These are phyloP conservation scores for Nicotiana obtusifolia DNA, from an alignment of 257 asterid genomes.

Conservation along the genomic window DNA sequence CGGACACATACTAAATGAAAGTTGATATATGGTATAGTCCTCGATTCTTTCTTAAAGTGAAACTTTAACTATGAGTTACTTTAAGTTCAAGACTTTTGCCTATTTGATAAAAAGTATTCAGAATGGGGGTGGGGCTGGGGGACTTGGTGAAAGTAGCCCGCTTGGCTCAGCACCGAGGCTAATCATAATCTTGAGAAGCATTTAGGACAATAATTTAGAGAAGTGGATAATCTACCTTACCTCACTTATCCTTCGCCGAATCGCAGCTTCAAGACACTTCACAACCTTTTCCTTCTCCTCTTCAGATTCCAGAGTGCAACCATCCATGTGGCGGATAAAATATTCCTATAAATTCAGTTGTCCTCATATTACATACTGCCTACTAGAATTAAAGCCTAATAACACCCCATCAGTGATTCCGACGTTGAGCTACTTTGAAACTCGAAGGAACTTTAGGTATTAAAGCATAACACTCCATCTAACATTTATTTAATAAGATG, in stretches of 20 bases:
- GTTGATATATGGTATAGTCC: not conserved
- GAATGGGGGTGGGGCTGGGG: not conserved
- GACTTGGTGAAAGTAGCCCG: not conserved
- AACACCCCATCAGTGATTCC: not conserved
- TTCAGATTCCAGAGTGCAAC: conserved; percentile 58
- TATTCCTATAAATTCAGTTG: conserved; percentile 51
- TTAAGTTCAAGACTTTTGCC: not conserved
- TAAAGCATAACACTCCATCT: not conserved
- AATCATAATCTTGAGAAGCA: not conserved
- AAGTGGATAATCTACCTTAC: conserved; percentile 27
- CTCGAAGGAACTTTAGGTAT: not conserved
- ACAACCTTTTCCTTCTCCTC: conserved; percentile 73
- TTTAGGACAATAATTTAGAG: not conserved
- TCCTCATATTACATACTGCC: not conserved
- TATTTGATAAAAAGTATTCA: not conserved
- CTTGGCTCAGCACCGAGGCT: not conserved
- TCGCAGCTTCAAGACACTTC: conserved; percentile 96
- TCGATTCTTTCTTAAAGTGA: not conserved
- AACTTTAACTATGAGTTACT: not conserved
- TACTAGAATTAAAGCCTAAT: not conserved
- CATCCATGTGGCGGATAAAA: conserved; percentile 80
- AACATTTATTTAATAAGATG: not conserved
- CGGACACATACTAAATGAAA: not conserved
- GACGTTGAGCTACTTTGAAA: not conserved
- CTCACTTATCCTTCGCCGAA: conserved; percentile 84